Evolutionary conservation across 371 early-diverging fungal species (phyloP).

Genomic region (Rhizopus sp.): DNA sequence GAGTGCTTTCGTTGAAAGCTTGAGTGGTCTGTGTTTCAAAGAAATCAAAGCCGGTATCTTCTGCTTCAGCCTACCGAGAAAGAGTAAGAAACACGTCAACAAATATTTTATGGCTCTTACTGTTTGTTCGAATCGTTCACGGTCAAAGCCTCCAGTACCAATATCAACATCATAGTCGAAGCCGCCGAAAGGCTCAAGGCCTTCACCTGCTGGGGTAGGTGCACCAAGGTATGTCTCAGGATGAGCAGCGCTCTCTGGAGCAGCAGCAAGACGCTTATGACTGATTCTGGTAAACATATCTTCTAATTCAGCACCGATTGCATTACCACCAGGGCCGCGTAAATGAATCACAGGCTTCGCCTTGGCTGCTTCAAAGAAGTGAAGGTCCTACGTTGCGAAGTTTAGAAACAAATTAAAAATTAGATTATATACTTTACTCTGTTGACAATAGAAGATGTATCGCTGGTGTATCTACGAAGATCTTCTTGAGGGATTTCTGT

Average conservation of each 20-base stretch:
- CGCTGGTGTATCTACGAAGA: conserved; percentile 48
- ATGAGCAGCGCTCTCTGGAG: neutral
- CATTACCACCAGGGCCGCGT: conserved; percentile 9
- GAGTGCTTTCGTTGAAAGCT: conserved; percentile 14
- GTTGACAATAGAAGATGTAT: conserved; percentile 49
- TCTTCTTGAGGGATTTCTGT: conserved; percentile 69
- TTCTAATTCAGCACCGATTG: conserved; percentile 14
- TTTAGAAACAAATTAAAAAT: too few relatives aligned
- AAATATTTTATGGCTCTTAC: neutral
- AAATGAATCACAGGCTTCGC: conserved; percentile 6
- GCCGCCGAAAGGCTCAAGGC: conserved; percentile 12
- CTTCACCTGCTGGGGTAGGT: conserved; percentile 12
- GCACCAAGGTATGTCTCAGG: conserved; percentile 14
- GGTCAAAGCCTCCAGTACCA: conserved; percentile 6
- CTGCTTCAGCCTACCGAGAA: neutral
- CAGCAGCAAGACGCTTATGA: conserved; percentile 25
- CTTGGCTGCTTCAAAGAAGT: neutral
- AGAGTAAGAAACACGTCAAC: neutral
- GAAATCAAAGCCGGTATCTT: conserved; percentile 3
- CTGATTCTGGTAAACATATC: conserved; percentile 14
- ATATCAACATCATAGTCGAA: conserved; percentile 29
- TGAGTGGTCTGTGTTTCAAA: conserved; percentile 21
- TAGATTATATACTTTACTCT: conserved; percentile 13
- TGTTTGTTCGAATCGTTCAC: neutral
- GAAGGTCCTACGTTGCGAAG: neutral